Base-by-base conservation (phyloP, 768 basidiomycete species). In the Phaffia tasmanica region DNA sequence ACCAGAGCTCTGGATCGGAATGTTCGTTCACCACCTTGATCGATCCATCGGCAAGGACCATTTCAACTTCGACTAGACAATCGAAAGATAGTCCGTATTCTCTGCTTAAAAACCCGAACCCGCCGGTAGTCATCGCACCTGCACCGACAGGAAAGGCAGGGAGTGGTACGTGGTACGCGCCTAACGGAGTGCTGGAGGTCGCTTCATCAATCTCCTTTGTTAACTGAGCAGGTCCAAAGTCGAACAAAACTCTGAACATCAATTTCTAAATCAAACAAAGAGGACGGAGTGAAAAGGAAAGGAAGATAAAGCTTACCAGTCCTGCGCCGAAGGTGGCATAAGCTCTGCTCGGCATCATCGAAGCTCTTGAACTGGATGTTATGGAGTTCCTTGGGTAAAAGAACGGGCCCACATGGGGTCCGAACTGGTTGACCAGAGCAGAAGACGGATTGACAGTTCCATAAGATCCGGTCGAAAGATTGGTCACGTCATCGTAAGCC, bases 31-130 rank as follows among this genome's bases (percentile, higher is more conserved):
- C 83, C 67, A 86, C 81, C 25, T 90, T 81, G 56, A 95, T 86
- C n/a, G 83, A 79, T 5, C 92, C 92, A 75, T 94, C 89, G 4
- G 90, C 87, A 21, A 92, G 80, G 1, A 95, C 92, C 77, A 92
- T 85, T 76, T 97, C 92, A 0, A 87, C 86, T 73, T 95, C 91
- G 6, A 93, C 86, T 29, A 94, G 78, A 73, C 87, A 89, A 75
- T 97, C 92, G 73, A 91, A 83, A 67, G 88, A 91, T 63, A 95
- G 79, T 7, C 92, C 92, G 69, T 86, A 83, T 71, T 90, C 77
- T 61, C 92, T 82, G 61, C 88, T 85, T 54, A 92, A 79, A 78
- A 94, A 85, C 1, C 92, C 92, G 72, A 94, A 94, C 1, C 92
- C 92, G 21, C 88, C 90, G 3, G 74, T 73, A 51, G 77, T 62